phyloP scores from a whole-genome alignment of 257 asterid genomes.

The Solanum chilense region DNA sequence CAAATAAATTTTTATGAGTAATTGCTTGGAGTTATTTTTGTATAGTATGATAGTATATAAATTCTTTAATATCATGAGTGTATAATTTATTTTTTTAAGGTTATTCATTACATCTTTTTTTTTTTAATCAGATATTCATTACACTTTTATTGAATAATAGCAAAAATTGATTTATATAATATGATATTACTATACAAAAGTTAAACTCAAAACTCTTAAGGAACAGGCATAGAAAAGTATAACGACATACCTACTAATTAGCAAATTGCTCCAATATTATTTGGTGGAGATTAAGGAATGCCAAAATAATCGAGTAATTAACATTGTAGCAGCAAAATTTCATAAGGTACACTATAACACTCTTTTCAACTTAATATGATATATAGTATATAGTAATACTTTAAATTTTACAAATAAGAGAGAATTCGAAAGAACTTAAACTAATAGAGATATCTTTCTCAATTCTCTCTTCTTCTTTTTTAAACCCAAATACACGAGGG shows the following conservation, averaged over 20 bases:
- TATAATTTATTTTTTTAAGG: not conserved
- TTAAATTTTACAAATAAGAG: constrained; percentile 24
- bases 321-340: not conserved
- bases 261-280: not conserved
- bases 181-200: not conserved
- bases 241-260: not conserved
- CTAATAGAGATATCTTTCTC: constrained; percentile 10
- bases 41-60: not conserved
- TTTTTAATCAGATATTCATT: not conserved
- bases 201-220: not conserved
- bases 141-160: not conserved
- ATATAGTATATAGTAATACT: too few species aligned
- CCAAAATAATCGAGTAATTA: not conserved
- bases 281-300: not conserved
- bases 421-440: constrained; percentile 5
- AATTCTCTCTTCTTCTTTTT: not conserved
- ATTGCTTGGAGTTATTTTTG: not conserved
- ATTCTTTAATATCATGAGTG: not conserved
- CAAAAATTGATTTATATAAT: not conserved
- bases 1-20: not conserved
- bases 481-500: not conserved
- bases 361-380: not conserved
- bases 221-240: not conserved
- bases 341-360: not conserved
- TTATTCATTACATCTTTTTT: not conserved